Percentiles rank a stretch among this genome's conserved stretches.
These are phyloP conservation scores for Calonectria multiphialidica DNA, from an alignment of 2,329 filamentous ascomycete species.

Conservation along the genomic window DNA sequence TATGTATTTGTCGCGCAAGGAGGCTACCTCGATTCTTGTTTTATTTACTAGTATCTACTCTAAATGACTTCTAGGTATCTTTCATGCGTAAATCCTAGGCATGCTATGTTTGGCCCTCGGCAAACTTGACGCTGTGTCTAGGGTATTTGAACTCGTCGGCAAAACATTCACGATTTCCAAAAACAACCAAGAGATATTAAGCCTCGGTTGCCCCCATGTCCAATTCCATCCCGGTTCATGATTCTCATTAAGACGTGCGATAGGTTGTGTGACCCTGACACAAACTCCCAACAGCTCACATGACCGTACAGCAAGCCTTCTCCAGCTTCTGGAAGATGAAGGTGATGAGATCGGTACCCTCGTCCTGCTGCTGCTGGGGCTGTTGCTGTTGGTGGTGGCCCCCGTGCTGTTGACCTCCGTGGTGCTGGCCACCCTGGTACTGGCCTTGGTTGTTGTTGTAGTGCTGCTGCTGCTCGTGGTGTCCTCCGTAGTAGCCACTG, in stretches of 20 bases:
- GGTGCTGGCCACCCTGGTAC: slow-evolving; percentile 57
- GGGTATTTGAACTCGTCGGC: not conserved
- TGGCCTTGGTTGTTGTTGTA: slow-evolving; percentile 42
- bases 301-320: slow-evolving; percentile 79
- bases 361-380: slow-evolving; percentile 59
- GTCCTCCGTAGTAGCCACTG: slow-evolving; percentile 51
- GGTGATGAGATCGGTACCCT: slow-evolving; percentile 70
- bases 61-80: slow-evolving; percentile 28
- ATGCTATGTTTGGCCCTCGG: not conserved
- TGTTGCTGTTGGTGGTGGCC: slow-evolving; percentile 59
- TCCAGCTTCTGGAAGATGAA: slow-evolving; percentile 74
- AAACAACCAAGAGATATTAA: not conserved
- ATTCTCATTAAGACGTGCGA: slow-evolving; percentile 24
- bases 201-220: not conserved
- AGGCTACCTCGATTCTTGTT: not conserved
- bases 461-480: slow-evolving; percentile 50
- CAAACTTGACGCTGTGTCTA: not conserved
- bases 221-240: not conserved
- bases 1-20: not conserved
- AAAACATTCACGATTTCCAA: slow-evolving; percentile 14
- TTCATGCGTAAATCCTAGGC: slow-evolving; percentile 19
- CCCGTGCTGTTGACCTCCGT: slow-evolving; percentile 56
- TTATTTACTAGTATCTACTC: not conserved
- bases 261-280: slow-evolving; percentile 15
- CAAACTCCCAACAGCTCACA: slow-evolving; percentile 61